These are phyloP conservation scores for Puccinia horiana DNA, from an alignment of 1,284 basidiomycete genomes.

Conservation along the genomic window DNA sequence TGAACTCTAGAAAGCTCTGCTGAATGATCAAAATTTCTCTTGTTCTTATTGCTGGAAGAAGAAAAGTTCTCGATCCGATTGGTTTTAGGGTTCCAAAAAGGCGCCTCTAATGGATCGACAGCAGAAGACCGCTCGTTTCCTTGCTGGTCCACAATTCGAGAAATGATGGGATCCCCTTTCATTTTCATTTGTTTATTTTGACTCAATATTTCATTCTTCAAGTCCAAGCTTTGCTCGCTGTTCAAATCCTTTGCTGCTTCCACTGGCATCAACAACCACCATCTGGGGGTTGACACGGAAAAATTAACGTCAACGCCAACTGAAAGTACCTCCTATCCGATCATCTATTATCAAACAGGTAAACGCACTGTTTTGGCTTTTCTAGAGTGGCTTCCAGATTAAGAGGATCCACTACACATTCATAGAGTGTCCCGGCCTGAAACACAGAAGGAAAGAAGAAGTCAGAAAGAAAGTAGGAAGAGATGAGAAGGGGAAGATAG, in stretches of 20 bases:
- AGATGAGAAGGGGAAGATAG: not conserved
- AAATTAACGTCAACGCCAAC: not conserved
- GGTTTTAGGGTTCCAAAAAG: constrained; percentile 47
- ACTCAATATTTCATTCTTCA: constrained; percentile 14
- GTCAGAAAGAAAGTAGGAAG: not conserved
- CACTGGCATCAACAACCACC: constrained; percentile 47
- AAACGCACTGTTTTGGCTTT: constrained; percentile 46
- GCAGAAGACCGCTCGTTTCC: not conserved
- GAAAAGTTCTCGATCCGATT: constrained; percentile 29
- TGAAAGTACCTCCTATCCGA: not conserved
- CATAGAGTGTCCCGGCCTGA: constrained; percentile 45
- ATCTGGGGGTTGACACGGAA: not conserved
- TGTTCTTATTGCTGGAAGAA: not conserved
- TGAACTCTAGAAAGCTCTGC: not conserved
- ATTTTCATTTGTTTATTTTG: constrained; percentile 4
- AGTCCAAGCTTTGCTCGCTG: not conserved
- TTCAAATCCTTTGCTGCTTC: constrained; percentile 29
- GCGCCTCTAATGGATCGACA: not conserved
- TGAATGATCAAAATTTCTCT: not conserved
- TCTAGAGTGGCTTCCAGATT: constrained; percentile 43
- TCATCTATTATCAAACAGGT: not conserved
- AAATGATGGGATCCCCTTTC: not conserved
- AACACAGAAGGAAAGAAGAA: not conserved
- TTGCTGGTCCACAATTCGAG: not conserved
- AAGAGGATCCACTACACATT: constrained; percentile 46